Conservation (phyloP, 1,284 basidiomycete species). For the Austroboletus novae-zelandiae region DNA sequence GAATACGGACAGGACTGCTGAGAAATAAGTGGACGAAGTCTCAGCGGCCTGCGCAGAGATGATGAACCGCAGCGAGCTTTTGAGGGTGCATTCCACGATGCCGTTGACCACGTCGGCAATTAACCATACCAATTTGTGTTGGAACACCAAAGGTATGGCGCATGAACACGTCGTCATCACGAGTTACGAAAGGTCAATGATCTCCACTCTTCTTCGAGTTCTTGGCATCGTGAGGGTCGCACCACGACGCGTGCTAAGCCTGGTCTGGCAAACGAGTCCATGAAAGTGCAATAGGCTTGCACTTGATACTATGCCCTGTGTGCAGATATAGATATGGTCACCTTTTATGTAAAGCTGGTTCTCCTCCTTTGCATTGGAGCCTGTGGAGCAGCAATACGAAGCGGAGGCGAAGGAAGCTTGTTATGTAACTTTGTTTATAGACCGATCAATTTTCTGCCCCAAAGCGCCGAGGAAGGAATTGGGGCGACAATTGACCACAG, state of each 20-base stretch:
- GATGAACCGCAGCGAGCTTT: not conserved
- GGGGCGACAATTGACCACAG: not conserved
- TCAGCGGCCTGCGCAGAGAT: slow-evolving; percentile 7
- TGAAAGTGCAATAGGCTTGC: no score
- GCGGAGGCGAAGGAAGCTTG: no score
- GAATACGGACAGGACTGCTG: slow-evolving; percentile 3
- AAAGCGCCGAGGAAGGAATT: not conserved
- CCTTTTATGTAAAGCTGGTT: no score
- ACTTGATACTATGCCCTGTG: no score
- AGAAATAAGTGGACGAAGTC: not conserved
- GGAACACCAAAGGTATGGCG: not conserved
- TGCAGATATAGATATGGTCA: no score
- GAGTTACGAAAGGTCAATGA: slow-evolving; percentile 28
- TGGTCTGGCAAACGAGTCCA: not conserved
- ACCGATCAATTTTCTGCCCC: no score
- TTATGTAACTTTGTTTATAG: no score
- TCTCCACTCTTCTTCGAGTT: not conserved
- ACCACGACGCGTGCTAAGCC: not conserved
- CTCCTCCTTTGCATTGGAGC: no score
- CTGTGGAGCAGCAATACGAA: no score
- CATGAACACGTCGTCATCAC: slow-evolving; percentile 23
- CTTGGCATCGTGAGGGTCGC: not conserved
- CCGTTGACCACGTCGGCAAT: slow-evolving; percentile 27
- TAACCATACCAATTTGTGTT: slow-evolving; percentile 9
- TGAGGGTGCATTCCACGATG: slow-evolving; percentile 21